Evolutionary conservation across 2,329 filamentous ascomycete species (phyloP).

Genomic region (Fusarium buxicola): DNA sequence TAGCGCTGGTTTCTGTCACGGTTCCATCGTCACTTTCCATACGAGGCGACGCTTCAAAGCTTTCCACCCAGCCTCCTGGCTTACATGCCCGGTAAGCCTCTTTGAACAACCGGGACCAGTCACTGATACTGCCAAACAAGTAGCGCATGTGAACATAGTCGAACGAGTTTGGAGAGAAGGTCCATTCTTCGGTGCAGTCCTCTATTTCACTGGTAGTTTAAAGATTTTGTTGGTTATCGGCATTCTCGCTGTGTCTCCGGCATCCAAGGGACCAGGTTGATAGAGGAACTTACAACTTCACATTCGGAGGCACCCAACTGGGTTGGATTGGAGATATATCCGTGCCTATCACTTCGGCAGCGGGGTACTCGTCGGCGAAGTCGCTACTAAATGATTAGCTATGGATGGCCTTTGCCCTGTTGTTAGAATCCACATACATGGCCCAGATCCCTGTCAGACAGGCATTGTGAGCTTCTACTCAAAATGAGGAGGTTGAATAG

Average conservation of each 20-base stretch:
- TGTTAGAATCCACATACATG: background rate
- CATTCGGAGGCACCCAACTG: constrained; percentile 9
- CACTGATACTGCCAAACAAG: background rate
- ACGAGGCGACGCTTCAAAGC: background rate
- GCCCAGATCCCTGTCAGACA: constrained; percentile 4
- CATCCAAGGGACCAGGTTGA: too few species aligned
- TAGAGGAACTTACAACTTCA: background rate
- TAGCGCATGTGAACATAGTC: background rate
- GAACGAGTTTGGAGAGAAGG: background rate
- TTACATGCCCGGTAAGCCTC: background rate
- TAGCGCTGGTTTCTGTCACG: constrained; percentile 2
- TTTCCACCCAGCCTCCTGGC: background rate
- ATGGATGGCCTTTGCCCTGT: fast-evolving
- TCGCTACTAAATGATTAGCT: background rate
- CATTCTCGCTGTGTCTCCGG: background rate
- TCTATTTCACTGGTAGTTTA: background rate
- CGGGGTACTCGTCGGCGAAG: constrained; percentile 15
- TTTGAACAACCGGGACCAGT: background rate
- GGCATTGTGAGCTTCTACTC: background rate
- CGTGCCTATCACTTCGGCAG: constrained; percentile 4
- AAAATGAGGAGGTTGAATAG: fast-evolving
- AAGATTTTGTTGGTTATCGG: background rate
- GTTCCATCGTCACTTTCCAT: constrained; percentile 7
- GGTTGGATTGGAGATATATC: constrained; percentile 21
- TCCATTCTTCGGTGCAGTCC: constrained; percentile 5